These are phyloP conservation scores for Suillus subalutaceus DNA, from an alignment of 768 basidiomycete genomes.

Conservation along the genomic window DNA sequence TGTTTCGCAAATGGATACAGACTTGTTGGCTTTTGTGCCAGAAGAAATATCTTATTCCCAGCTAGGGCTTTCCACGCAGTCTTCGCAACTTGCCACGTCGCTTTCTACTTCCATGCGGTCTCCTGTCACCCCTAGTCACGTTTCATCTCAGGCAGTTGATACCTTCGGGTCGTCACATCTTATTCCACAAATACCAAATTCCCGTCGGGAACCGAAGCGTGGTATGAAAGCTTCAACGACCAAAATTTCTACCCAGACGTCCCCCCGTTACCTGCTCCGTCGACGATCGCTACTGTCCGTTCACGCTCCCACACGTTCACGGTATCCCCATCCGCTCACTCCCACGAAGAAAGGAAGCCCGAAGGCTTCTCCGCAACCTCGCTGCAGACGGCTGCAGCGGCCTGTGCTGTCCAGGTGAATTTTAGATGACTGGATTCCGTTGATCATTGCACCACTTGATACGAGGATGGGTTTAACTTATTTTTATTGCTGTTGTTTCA, in stretches of 20 bases:
- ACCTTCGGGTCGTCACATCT: constrained; percentile 13
- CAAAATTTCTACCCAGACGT: background rate
- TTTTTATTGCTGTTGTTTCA: constrained; percentile 40
- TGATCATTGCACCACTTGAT: background rate
- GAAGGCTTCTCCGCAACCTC: constrained; percentile 19
- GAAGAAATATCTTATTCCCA: constrained; percentile 38
- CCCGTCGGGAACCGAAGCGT: background rate
- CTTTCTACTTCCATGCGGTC: constrained; percentile 13
- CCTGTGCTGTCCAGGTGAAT: constrained; percentile 11
- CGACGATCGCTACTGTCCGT: constrained; percentile 27
- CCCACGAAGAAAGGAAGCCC: constrained; percentile 16
- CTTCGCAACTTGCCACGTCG: constrained; percentile 16
- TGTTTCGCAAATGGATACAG: constrained; percentile 39
- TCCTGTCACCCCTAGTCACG: constrained; percentile 11
- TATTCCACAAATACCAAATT: constrained; percentile 4
- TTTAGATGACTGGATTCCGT: background rate
- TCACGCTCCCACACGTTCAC: constrained; percentile 19
- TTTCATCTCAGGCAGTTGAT: constrained; percentile 11
- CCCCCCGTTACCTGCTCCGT: constrained; percentile 32
- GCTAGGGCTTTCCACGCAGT: constrained; percentile 34
- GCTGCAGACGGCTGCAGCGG: constrained; percentile 8
- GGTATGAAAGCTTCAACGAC: background rate
- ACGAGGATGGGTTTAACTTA: constrained; percentile 7
- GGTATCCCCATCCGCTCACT: constrained; percentile 20
- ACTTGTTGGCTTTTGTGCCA: constrained; percentile 7